phyloP scores from a whole-genome alignment of 495 filamentous ascomycete genomes.

The Tuber calosporum region DNA sequence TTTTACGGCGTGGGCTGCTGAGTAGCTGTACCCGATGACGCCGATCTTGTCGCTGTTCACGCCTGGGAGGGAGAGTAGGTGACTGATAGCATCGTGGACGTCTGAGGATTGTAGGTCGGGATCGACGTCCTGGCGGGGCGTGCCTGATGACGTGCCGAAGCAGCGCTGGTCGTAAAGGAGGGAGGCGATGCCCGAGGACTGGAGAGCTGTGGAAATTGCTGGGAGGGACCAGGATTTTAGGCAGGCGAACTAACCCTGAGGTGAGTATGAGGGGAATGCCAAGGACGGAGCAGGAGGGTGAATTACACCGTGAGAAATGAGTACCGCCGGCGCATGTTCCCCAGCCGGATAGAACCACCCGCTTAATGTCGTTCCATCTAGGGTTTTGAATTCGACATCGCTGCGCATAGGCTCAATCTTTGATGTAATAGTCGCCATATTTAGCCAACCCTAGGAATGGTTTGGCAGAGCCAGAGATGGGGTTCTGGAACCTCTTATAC shows the following conservation, averaged over 20 bases:
- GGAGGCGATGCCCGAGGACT: constrained; percentile 13
- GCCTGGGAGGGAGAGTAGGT: constrained; percentile 8
- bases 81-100: constrained; percentile 18
- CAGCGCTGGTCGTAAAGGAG: constrained; percentile 25
- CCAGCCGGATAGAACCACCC: constrained; percentile 40
- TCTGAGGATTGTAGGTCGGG: constrained; percentile 14
- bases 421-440: neutral
- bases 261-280: neutral
- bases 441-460: neutral
- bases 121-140: constrained; percentile 15
- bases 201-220: constrained; percentile 11
- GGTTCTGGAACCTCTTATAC: neutral
- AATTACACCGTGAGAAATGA: constrained; percentile 33
- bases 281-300: neutral
- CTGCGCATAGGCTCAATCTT: constrained; percentile 1
- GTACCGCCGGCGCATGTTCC: constrained; percentile 29
- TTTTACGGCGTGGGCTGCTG: constrained; percentile 11
- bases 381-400: constrained; percentile 39
- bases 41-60: constrained; percentile 16
- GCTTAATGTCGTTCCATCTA: constrained; percentile 39
- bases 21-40: constrained; percentile 16
- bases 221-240: constrained; percentile 24
- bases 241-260: constrained; percentile 5
- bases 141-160: constrained; percentile 17
- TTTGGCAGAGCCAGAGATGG: neutral